Conservation (phyloP, 208 protist genomes). For the Leishmania tarentolae region DNA sequence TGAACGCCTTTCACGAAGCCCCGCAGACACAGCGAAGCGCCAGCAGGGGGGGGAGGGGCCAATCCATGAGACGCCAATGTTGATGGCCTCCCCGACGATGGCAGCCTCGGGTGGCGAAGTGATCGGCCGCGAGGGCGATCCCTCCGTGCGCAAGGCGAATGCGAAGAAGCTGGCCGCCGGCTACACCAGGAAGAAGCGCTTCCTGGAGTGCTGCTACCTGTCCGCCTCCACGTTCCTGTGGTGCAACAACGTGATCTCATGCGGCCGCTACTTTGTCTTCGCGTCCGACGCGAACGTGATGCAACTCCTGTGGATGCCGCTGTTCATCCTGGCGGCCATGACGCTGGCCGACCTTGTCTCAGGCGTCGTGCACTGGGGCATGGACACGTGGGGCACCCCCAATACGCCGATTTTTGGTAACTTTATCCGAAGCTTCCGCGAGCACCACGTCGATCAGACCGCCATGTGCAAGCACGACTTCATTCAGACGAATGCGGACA, state of each 20-base stretch:
- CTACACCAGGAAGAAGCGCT: slow-evolving; percentile 87
- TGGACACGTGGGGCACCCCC: slow-evolving; percentile 94
- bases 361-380: slow-evolving; percentile 92
- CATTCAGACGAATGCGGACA: slow-evolving; percentile 96
- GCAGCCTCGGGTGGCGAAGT: slow-evolving; percentile 34
- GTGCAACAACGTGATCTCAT: slow-evolving; percentile 55
- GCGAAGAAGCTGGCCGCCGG: slow-evolving; percentile 78
- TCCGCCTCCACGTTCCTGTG: slow-evolving; percentile 63
- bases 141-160: slow-evolving; percentile 70
- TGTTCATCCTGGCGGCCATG: slow-evolving; percentile 80
- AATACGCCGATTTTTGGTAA: slow-evolving; percentile 89
- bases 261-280: slow-evolving; percentile 77
- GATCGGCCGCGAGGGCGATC: slow-evolving; percentile 48
- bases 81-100: slow-evolving; percentile 3
- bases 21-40: background rate
- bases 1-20: background rate
- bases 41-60: background rate
- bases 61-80: background rate
- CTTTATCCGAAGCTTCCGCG: slow-evolving; percentile 95
- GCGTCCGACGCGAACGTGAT: slow-evolving; percentile 51
- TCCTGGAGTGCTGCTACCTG: slow-evolving; percentile 82
- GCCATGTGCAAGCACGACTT: slow-evolving; percentile 94
- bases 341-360: slow-evolving; percentile 89
- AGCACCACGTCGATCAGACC: slow-evolving; percentile 93
- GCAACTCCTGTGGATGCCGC: slow-evolving; percentile 75